Evolutionary conservation across 208 protist genomes (phyloP).

Genomic region (Strigomonas culicis): DNA sequence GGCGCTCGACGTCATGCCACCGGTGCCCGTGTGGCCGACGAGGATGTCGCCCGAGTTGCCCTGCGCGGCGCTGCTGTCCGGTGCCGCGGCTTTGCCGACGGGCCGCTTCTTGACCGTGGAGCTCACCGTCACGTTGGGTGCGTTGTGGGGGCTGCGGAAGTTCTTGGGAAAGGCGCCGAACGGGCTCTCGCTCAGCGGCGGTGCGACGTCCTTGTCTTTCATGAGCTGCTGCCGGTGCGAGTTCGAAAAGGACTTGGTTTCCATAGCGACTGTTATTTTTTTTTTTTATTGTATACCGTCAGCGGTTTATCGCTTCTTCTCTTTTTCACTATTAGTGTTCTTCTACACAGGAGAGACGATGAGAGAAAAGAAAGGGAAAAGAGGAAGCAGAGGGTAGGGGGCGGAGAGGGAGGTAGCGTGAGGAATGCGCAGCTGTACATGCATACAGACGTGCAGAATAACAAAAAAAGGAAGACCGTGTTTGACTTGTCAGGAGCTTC

Average conservation of each 20-base stretch:
- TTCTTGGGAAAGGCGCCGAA: conserved; percentile 79
- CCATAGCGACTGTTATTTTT: conserved; percentile 12
- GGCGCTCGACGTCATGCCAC: conserved; percentile 81
- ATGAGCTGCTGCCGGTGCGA: conserved; percentile 52
- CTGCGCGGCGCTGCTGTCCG: conserved; percentile 10
- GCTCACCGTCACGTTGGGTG: conserved; percentile 24
- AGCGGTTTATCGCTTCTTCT: background rate
- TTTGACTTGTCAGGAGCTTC: background rate
- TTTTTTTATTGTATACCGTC: conserved; percentile 16
- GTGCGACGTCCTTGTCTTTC: conserved; percentile 62
- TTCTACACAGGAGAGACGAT: conserved; percentile 1
- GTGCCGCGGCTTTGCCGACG: background rate
- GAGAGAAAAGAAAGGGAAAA: conserved; percentile 12
- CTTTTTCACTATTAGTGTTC: conserved; percentile 1
- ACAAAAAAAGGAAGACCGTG: conserved; percentile 6
- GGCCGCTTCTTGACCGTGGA: conserved; percentile 23
- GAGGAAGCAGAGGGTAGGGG: background rate
- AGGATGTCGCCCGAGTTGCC: conserved; percentile 26
- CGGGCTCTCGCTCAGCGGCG: conserved; percentile 75
- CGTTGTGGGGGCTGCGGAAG: conserved; percentile 20
- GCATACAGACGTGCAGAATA: background rate
- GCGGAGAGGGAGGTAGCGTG: too few species aligned
- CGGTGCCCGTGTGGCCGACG: conserved; percentile 71
- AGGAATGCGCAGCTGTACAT: background rate
- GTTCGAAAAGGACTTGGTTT: conserved; percentile 50